Evolutionary conservation across 1,139 yeast species (phyloP).

Genomic region (Diutina neorugosa): DNA sequence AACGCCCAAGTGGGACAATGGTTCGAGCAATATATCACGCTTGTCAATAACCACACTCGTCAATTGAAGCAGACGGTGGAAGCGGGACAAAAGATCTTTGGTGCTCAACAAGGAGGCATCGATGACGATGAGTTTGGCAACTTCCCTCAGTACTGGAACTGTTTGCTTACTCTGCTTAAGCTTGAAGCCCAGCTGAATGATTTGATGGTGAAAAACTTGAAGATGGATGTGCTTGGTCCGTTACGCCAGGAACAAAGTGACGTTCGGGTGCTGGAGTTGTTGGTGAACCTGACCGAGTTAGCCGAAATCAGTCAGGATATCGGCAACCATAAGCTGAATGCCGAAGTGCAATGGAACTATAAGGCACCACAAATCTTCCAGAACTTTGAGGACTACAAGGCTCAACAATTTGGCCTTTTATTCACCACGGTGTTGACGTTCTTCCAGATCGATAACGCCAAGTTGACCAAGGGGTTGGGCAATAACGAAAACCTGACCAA

Average conservation of each 20-base stretch:
- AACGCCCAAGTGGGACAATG: constrained; percentile 1
- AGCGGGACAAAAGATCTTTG: not conserved
- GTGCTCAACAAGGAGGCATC: not conserved
- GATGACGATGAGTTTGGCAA: constrained; percentile 2
- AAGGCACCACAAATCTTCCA: constrained; percentile 1
- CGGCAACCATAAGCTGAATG: not conserved
- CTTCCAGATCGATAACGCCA: constrained; percentile 2
- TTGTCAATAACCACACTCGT: not conserved
- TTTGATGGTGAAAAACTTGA: not conserved
- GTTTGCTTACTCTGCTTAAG: constrained; percentile 1
- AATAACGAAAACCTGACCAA: constrained; percentile 4
- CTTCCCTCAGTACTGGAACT: constrained; percentile 3
- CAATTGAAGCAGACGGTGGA: constrained; percentile 3
- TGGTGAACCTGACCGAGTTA: not conserved
- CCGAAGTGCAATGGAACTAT: constrained; percentile 4
- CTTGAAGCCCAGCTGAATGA: constrained; percentile 2
- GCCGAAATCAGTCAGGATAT: not conserved
- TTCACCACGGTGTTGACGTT: constrained; percentile 1
- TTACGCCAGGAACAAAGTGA: not conserved
- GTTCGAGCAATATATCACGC: not conserved
- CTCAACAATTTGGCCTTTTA: not conserved
- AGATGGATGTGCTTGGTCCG: constrained; percentile 1
- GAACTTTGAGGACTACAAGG: constrained; percentile 1
- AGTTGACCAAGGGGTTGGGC: not conserved
- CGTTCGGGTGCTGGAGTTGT: not conserved